phyloP scores from a whole-genome alignment of 345 rosid species.

The Psidium guajava region DNA sequence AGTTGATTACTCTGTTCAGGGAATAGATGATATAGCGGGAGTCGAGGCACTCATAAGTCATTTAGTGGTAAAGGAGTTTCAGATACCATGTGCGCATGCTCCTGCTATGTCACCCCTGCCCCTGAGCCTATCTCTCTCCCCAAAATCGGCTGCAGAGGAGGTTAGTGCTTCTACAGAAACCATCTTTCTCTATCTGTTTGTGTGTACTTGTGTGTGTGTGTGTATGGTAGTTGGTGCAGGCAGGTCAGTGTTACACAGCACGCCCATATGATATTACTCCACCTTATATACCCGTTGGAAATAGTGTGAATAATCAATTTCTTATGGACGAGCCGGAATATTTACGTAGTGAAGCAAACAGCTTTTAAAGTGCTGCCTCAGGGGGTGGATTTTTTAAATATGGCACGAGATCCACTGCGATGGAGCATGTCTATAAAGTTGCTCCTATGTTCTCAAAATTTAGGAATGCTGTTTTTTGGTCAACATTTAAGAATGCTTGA shows the following conservation, averaged over 20 bases:
- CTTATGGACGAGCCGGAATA: neutral
- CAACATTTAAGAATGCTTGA: neutral
- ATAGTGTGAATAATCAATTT: neutral
- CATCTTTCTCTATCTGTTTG: neutral
- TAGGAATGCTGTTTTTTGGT: no score
- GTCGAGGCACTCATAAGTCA: conserved; percentile 67
- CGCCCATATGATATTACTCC: neutral
- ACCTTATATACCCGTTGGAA: neutral
- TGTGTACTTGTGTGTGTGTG: neutral
- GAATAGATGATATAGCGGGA: conserved; percentile 56
- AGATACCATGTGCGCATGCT: conserved; percentile 65
- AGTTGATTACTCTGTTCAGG: conserved; percentile 10
- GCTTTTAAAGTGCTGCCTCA: neutral
- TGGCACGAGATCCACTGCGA: neutral
- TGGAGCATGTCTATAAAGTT: neutral
- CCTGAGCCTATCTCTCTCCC: conserved; percentile 27
- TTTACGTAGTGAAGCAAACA: neutral
- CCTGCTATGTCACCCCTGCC: conserved; percentile 44
- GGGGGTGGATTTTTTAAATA: neutral
- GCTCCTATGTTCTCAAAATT: neutral
- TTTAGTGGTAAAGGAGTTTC: conserved; percentile 51
- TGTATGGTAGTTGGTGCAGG: neutral
- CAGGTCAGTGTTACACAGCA: neutral
- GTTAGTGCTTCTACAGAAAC: conserved; percentile 14
- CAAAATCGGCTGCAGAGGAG: conserved; percentile 71